These are phyloP conservation scores for Rhodosporidiobolus sp. DNA, from an alignment of 768 basidiomycete genomes.

Conservation along the genomic window DNA sequence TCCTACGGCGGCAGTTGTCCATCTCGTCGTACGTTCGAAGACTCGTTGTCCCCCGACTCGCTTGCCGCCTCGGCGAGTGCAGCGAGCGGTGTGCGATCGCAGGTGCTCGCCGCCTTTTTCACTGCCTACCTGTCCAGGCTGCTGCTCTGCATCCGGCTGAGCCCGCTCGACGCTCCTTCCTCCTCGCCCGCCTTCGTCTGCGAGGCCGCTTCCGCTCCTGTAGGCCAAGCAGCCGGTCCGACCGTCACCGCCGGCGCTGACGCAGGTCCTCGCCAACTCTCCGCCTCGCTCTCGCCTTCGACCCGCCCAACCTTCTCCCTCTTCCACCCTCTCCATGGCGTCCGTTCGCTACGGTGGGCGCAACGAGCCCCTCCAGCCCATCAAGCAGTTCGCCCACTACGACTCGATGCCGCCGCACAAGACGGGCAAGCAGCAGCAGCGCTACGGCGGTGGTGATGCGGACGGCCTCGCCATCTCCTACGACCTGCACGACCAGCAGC, in stretches of 20 bases:
- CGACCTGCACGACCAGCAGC: slow-evolving; percentile 13
- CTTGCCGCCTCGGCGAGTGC: too few species aligned
- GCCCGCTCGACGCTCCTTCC: too few species aligned
- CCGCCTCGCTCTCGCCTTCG: background rate
- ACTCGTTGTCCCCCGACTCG: too few species aligned
- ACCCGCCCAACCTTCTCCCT: background rate
- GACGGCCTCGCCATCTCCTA: slow-evolving; percentile 4
- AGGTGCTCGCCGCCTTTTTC: background rate
- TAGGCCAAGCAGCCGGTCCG: too few species aligned
- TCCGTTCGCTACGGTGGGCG: background rate
- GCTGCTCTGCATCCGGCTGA: too few species aligned
- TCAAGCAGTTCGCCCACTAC: background rate
- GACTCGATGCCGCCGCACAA: background rate
- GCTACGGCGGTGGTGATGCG: too few species aligned
- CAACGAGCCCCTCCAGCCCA: background rate
- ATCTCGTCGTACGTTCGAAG: too few species aligned
- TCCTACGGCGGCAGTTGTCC: too few species aligned
- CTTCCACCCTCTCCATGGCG: background rate
- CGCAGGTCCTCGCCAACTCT: background rate
- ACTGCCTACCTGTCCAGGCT: too few species aligned
- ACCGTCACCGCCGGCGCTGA: background rate
- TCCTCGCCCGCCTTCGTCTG: too few species aligned
- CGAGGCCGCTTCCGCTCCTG: too few species aligned
- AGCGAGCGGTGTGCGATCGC: too few species aligned
- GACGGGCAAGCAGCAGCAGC: background rate